These are phyloP conservation scores for Rhizophora apiculata DNA, from an alignment of 345 rosid genomes.

Conservation along the genomic window DNA sequence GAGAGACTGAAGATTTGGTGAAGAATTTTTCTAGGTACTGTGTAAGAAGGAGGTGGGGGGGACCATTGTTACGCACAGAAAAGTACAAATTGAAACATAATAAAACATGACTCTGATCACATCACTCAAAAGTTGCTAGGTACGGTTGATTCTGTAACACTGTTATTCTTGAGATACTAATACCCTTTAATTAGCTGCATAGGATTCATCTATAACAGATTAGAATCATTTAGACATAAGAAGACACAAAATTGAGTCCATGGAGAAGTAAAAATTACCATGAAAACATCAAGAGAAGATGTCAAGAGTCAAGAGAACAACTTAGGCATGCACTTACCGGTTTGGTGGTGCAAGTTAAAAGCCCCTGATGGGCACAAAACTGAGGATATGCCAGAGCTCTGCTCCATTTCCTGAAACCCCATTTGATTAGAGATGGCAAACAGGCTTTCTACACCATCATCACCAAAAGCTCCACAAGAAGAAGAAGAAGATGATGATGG, in stretches of 20 bases:
- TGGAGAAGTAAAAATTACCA: too few relatives aligned
- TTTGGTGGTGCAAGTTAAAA: slow-evolving; percentile 68
- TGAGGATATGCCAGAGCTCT: slow-evolving; percentile 44
- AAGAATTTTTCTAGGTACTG: slow-evolving; percentile 22
- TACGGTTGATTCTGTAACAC: slow-evolving; percentile 2
- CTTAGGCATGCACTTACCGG: slow-evolving; percentile 51
- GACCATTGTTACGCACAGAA: slow-evolving; percentile 20
- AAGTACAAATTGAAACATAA: slow-evolving; percentile 8
- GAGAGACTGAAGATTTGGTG: neutral
- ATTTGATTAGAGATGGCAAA: slow-evolving; percentile 52
- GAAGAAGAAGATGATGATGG: slow-evolving; percentile 50
- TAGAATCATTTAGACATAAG: neutral
- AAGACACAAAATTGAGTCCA: neutral
- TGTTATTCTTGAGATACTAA: slow-evolving; percentile 7
- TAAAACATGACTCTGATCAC: slow-evolving; percentile 12
- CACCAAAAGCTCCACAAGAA: slow-evolving; percentile 44
- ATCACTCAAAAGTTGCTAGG: slow-evolving; percentile 16
- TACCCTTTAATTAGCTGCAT: neutral
- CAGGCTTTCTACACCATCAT: slow-evolving; percentile 44
- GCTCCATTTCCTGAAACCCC: slow-evolving; percentile 63
- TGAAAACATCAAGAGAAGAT: too few relatives aligned
- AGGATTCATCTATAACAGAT: neutral
- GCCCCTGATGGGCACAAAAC: slow-evolving; percentile 53
- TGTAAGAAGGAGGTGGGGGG: slow-evolving; percentile 15
- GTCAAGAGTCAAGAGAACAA: neutral